Evolutionary conservation across 1,284 basidiomycete genomes (phyloP).

Genomic region (Cutaneotrichosporon sp.): DNA sequence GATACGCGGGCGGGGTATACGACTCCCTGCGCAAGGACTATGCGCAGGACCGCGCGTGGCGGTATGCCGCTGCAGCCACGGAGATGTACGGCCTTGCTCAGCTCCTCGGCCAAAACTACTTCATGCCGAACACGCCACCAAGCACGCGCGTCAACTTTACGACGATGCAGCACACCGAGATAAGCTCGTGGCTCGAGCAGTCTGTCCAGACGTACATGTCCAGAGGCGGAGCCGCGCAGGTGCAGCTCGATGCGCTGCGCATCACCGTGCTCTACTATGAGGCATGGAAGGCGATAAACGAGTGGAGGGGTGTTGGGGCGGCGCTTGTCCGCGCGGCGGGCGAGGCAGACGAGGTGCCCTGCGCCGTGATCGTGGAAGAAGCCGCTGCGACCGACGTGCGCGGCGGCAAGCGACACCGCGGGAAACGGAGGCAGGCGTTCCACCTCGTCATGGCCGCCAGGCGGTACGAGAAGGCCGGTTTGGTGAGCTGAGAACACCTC

Average conservation of each 20-base stretch:
- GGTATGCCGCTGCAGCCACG: slow-evolving; percentile 52
- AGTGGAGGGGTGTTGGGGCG: slow-evolving; percentile 46
- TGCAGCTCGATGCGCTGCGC: slow-evolving; percentile 53
- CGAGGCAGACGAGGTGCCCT: slow-evolving; percentile 57
- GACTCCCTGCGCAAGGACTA: slow-evolving; percentile 77
- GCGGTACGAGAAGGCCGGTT: slow-evolving; percentile 58
- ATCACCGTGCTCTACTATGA: slow-evolving; percentile 54
- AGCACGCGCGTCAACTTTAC: slow-evolving; percentile 28
- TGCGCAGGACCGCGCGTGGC: slow-evolving; percentile 51
- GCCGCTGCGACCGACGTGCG: slow-evolving; percentile 56
- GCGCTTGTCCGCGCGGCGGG: slow-evolving; percentile 51
- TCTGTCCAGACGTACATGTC: slow-evolving; percentile 43
- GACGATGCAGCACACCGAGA: slow-evolving; percentile 49
- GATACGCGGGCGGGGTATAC: slow-evolving; percentile 81
- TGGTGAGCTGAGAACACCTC: slow-evolving; percentile 47
- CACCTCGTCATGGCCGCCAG: slow-evolving; percentile 58
- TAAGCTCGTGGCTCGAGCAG: slow-evolving; percentile 52
- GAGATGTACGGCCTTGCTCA: slow-evolving; percentile 55
- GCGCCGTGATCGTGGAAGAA: slow-evolving; percentile 59
- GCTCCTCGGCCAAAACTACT: slow-evolving; percentile 45
- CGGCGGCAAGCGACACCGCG: slow-evolving; percentile 34
- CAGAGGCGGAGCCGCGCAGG: slow-evolving; percentile 30
- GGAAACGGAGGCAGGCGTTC: slow-evolving; percentile 54
- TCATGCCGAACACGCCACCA: slow-evolving; percentile 45
- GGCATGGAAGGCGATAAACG: slow-evolving; percentile 49